Conservation (phyloP, 331 rosid species). For the Quercus lobata region DNA sequence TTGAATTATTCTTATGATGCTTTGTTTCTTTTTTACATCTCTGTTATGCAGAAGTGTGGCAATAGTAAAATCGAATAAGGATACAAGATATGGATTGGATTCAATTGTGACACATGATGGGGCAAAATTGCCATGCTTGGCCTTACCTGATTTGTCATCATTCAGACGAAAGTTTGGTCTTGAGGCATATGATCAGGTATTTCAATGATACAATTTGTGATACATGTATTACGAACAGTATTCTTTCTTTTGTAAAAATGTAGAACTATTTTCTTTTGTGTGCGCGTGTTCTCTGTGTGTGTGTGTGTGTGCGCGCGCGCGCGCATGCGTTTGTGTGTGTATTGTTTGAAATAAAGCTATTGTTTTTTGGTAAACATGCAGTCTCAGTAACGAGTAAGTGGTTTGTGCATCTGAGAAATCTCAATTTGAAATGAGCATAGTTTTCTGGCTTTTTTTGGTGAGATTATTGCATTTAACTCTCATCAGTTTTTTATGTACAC, state of each 20-base stretch:
- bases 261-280: too few relatives aligned
- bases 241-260: neutral
- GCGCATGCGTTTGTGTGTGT: neutral
- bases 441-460: neutral
- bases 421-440: too few relatives aligned
- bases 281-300: too few relatives aligned
- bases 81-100: conserved; percentile 77
- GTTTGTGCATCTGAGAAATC: neutral
- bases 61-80: conserved; percentile 81
- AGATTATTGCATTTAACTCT: neutral
- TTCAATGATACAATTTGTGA: conserved; percentile 9
- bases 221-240: neutral
- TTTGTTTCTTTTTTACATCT: neutral
- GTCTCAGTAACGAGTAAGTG: neutral
- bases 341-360: neutral
- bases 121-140: conserved; percentile 71
- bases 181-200: conserved; percentile 66
- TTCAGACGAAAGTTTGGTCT: conserved; percentile 66
- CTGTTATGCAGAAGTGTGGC: conserved; percentile 66
- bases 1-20: neutral
- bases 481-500: neutral
- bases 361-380: neutral
- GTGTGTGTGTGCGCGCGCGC: too few relatives aligned
- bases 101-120: conserved; percentile 91
- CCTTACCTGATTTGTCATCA: conserved; percentile 56